Evolutionary conservation across 2,329 filamentous ascomycete species (phyloP), one percentile per base, ranked within the genome.

Genomic region (Colletotrichum phormii): DNA sequence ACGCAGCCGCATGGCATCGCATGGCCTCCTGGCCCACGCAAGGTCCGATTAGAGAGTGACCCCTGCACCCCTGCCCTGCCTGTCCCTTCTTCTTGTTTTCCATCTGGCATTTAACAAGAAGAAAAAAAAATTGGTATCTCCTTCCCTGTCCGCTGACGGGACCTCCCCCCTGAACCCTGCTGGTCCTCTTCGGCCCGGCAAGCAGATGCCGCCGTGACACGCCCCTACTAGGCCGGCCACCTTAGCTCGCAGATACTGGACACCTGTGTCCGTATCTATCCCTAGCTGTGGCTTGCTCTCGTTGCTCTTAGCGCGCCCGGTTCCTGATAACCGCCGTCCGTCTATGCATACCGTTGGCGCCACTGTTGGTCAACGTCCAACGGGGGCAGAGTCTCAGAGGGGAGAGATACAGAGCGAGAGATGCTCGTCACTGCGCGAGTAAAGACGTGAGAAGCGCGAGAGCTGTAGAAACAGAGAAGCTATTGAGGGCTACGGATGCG

Each of bases 181-280:
- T 31, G 55, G 55, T 49, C 22, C 68, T 65, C 11, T 57, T 73
- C 66, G 59, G 71, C 46, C 71, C 71, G 71, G 60, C 71, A 73
- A 54, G 54, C 60, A 59, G 60, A 61, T 58, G 66, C 70, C 70
- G 65, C 26, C 64, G n/a, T 24, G 18, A n/a, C 49, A 33, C 53
- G 42, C 54, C n/a, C 42, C 42, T 42, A 42, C 37, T 42, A 42
- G n/a, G n/a, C n/a, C n/a, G 37, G 37, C 37, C 15, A 15, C 37
- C 13, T 42, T 42, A 42, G 37, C 42, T 49, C 15, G 42, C 42
- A 49, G 42, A 49, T n/a, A 49, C 18, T 15, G 37, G 37, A 42
- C 37, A 7, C 37, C 42, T 49, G 18, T 5, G 18, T 62, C 18
- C 11, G n/a, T 4, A 26, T 18, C 42, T 49, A 13, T 18, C 11